Evolutionary conservation across 768 basidiomycete genomes (phyloP).

Genomic region (Kwoniella sp.): DNA sequence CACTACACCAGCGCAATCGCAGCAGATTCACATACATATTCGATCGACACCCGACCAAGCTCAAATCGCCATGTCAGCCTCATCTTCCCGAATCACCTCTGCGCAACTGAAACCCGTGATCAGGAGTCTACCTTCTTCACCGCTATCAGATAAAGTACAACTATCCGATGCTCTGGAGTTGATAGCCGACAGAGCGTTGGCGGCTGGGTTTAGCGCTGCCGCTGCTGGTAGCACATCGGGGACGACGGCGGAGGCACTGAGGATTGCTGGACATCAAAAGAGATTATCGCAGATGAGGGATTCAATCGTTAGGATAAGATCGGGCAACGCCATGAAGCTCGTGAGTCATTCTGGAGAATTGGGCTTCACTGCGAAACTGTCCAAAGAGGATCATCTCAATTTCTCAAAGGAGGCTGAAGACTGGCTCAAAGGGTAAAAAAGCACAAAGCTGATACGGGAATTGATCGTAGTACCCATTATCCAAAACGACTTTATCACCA

Average conservation of each 20-base stretch:
- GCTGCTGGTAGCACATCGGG: conserved; percentile 1
- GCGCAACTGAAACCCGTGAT: conserved; percentile 39
- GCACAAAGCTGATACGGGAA: background rate
- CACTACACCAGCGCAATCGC: background rate
- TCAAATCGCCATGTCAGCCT: conserved; percentile 4
- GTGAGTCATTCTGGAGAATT: conserved; percentile 4
- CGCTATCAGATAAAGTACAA: conserved; percentile 44
- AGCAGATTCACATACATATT: background rate
- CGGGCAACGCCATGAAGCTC: conserved; percentile 13
- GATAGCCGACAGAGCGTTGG: conserved; percentile 32
- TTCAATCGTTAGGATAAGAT: conserved; percentile 7
- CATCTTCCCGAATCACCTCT: conserved; percentile 21
- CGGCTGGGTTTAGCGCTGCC: background rate
- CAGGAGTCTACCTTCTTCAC: conserved; percentile 48
- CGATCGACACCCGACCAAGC: background rate
- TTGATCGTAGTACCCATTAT: conserved; percentile 49
- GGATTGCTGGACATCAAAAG: conserved; percentile 16
- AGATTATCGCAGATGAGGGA: conserved; percentile 23
- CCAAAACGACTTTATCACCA: conserved; percentile 37
- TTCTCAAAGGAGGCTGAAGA: background rate
- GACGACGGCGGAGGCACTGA: conserved; percentile 16
- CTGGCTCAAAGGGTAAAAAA: no score
- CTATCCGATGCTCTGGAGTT: conserved; percentile 46
- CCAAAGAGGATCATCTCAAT: background rate
- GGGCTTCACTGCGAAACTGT: background rate